These are phyloP conservation scores for Schizopora paradoxa DNA, from an alignment of 1,284 basidiomycete species.

Conservation along the genomic window DNA sequence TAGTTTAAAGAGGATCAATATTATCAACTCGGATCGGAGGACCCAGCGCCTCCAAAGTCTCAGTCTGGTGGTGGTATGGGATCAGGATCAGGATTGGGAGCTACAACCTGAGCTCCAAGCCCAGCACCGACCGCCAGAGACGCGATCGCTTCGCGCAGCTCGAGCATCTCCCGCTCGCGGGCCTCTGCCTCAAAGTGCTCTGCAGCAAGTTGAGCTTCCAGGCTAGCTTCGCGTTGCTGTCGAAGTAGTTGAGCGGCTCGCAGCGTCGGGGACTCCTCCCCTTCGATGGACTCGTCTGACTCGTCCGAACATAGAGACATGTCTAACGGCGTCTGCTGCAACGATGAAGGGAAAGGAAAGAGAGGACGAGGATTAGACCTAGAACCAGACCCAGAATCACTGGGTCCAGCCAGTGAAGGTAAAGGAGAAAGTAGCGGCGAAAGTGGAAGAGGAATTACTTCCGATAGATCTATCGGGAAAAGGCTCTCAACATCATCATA, in stretches of 20 bases:
- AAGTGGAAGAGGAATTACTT: constrained; percentile 8
- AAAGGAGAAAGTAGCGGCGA: constrained; percentile 3
- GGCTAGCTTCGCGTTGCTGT: background rate
- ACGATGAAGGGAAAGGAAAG: too few relatives aligned
- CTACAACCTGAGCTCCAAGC: too few relatives aligned
- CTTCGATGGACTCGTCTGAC: too few relatives aligned
- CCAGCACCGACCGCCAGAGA: constrained; percentile 1
- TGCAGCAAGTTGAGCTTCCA: constrained; percentile 3
- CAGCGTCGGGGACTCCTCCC: background rate
- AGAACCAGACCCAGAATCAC: background rate
- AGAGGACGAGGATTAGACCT: background rate
- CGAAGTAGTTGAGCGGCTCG: constrained; percentile 1
- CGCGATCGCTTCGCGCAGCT: constrained; percentile 7
- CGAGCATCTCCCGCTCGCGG: constrained; percentile 9
- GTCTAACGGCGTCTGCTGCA: background rate
- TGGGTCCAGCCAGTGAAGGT: background rate
- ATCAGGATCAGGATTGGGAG: too few relatives aligned
- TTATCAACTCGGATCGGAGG: too few relatives aligned
- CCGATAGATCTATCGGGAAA: constrained; percentile 6
- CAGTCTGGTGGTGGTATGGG: too few relatives aligned
- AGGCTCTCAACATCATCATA: constrained; percentile 1
- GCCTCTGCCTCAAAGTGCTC: constrained; percentile 7
- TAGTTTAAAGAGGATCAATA: too few relatives aligned
- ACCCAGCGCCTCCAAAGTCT: too few relatives aligned
- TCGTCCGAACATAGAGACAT: background rate